Evolutionary conservation across 352 stramenopile species (phyloP).

Genomic region (Phytopythium boreale): DNA sequence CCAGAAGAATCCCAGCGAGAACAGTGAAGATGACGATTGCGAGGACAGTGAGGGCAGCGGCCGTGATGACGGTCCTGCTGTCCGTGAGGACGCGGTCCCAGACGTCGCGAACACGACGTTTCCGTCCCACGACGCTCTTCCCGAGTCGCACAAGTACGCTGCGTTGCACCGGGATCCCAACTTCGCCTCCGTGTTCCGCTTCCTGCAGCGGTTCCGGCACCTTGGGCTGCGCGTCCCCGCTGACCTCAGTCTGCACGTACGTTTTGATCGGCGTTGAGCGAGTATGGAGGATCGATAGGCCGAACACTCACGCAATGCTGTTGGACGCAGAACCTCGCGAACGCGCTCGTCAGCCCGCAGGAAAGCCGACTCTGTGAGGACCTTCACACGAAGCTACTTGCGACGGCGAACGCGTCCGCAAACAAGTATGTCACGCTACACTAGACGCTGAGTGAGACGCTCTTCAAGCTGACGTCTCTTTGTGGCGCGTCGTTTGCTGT

Average conservation of each 20-base stretch:
- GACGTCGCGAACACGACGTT: slow-evolving; percentile 17
- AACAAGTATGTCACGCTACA: slow-evolving; percentile 34
- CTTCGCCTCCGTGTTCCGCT: slow-evolving; percentile 60
- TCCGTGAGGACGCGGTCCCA: background rate
- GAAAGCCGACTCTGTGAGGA: slow-evolving; percentile 35
- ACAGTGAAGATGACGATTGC: slow-evolving; percentile 6
- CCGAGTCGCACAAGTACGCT: slow-evolving; percentile 24
- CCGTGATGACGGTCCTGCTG: background rate
- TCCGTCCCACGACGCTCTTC: slow-evolving; percentile 31
- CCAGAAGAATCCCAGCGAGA: slow-evolving; percentile 17
- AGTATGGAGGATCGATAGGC: background rate
- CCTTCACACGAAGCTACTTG: slow-evolving; percentile 43
- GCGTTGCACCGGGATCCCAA: slow-evolving; percentile 41
- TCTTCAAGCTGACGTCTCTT: background rate
- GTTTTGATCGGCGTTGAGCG: background rate
- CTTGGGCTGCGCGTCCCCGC: slow-evolving; percentile 50
- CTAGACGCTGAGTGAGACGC: background rate
- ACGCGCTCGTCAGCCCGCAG: slow-evolving; percentile 29
- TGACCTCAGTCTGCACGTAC: slow-evolving; percentile 43
- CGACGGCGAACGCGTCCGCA: slow-evolving; percentile 40
- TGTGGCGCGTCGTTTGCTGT: background rate
- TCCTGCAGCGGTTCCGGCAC: slow-evolving; percentile 61
- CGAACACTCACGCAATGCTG: background rate
- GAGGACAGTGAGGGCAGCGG: slow-evolving; percentile 1
- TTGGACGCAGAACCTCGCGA: slow-evolving; percentile 26